A percentile compares a stretch with the other conserved stretches of the same genome.
Conservation (phyloP, 2,329 filamentous ascomycete genomes). For the Cryphonectria radicalis region DNA sequence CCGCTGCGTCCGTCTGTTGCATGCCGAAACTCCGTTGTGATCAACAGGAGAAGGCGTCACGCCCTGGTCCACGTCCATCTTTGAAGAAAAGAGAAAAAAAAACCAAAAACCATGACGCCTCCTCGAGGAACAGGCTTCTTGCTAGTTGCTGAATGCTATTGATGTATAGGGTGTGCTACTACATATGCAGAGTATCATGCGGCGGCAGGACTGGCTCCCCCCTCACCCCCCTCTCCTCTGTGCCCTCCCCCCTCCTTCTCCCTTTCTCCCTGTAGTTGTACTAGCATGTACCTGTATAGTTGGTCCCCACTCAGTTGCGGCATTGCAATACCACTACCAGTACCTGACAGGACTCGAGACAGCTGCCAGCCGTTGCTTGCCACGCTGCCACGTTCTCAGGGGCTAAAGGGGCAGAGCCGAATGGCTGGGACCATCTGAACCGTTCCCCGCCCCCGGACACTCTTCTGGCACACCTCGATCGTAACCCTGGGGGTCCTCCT, state of each 20-base stretch:
- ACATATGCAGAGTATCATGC: neutral
- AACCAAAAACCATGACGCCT: neutral
- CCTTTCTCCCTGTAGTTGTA: neutral
- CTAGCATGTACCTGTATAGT: neutral
- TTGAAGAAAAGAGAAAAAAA: neutral
- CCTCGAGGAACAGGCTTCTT: neutral
- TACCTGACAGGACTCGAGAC: constrained; percentile 21
- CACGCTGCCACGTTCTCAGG: constrained; percentile 26
- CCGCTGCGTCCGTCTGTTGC: neutral
- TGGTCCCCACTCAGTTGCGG: neutral
- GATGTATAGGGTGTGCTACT: neutral
- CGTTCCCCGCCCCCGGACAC: constrained; percentile 27
- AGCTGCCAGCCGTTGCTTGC: constrained; percentile 21
- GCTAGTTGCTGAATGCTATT: neutral
- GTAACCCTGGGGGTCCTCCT: neutral
- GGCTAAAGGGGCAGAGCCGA: constrained; percentile 27
- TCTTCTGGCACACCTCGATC: constrained; percentile 7
- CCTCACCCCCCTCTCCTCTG: too few species aligned
- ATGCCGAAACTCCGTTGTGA: neutral
- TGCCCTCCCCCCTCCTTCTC: too few species aligned
- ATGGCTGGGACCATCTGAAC: constrained; percentile 27
- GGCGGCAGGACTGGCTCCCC: neutral
- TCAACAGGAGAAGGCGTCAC: constrained; percentile 10
- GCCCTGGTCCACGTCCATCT: neutral
- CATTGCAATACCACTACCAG: constrained; percentile 6